Evolutionary conservation across 2,329 filamentous ascomycete genomes (phyloP), one percentile per base, ranked within the genome.

Genomic region (Aspergillus awamori): DNA sequence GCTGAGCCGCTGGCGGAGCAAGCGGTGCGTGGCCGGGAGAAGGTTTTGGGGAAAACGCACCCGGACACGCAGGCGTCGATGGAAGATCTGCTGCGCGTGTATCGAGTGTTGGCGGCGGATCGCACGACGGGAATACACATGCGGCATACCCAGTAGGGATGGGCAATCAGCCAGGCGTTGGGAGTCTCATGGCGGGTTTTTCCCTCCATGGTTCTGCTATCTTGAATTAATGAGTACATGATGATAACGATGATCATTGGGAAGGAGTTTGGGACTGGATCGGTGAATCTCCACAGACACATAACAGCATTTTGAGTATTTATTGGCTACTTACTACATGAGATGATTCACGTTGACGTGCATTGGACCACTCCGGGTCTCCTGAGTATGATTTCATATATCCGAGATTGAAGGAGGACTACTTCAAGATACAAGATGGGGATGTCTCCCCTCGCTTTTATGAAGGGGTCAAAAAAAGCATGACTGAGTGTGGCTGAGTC

Each of bases 11-110:
- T 62, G 5, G 56, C 52, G 2, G 56, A 62, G 20, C 43, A 51
- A 43, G 38, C 53, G 0, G 36, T 52, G 13, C 52, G 52, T 8
- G 60, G 56, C 4, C 22, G 60, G 33, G 56, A 59, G 38, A 56
- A 47, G 33, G 51, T 56, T 4, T 38, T 62, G 7, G 60, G 60
- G 10, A 52, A 59, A 33, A 33, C 47, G 11, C 60, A 62, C 22
- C 53, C 57, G 5, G 56, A 59, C 33, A 62, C 60, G 1, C 33
- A 33, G 33, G 45, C 53, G 13, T 52, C 60, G 10, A 47, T 52
- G 56, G 56, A 62, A 22, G 60, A 62, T 8, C 47, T 62, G 49
- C 17, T 58, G 36, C 55, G 60, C 13, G 43, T 62, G 3, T 58
- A 38, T 17, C 57, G 52, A 11, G 60, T 62, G 20, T 22, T 53